Evolutionary conservation across 306 rosid genomes (phyloP), one percentile per base, ranked within the genome.

Genomic region (Vigna radiata): DNA sequence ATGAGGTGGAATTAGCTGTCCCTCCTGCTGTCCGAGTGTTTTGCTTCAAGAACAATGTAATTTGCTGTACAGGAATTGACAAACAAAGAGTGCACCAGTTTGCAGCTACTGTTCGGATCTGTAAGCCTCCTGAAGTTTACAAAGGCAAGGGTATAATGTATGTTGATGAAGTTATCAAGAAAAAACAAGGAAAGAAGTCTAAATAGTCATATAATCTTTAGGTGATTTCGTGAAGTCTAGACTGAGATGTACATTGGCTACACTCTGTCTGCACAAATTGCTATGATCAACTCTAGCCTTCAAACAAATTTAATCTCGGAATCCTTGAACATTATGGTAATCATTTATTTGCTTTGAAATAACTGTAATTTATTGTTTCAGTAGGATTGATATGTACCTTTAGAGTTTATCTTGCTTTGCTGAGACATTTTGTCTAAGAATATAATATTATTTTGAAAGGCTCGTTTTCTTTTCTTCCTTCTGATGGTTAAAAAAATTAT

Each of bases 121-220:
- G 97, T 77, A 91, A 90, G 90, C 93, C 96, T 1, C 98, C 97
- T 0, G 98, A 93, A 72, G 96, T 87, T 41, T 93, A 93, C 89
- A 93, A 93, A 86, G 97, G 98, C 81, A 93, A 93, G 79, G 98
- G 98, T 9, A 93, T 93, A 18, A 87, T 91, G 98, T 93, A 91
- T 75, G 75, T 72, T 21, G 97, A 90, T 43, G 96, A 94, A 76
- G 91, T 88, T 65, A 86, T 94, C 27, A 91, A 89, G 85, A 90
- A 85, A 85, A 91, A 94, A 44, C 91, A 85, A 79, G 98, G 97
- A 44, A 94, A 94, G 89, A 94, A 91, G 76, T 90, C 97, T n/a
- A 93, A 91, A 82, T 93, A 74, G 88, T 80, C 49, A n/a, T 81
- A 46, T 47, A 48, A 27, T 76, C 41, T 49, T 29, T 48, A 18